Evolutionary conservation across 768 basidiomycete genomes (phyloP).

Genomic region (Rhizopogon salebrosus): DNA sequence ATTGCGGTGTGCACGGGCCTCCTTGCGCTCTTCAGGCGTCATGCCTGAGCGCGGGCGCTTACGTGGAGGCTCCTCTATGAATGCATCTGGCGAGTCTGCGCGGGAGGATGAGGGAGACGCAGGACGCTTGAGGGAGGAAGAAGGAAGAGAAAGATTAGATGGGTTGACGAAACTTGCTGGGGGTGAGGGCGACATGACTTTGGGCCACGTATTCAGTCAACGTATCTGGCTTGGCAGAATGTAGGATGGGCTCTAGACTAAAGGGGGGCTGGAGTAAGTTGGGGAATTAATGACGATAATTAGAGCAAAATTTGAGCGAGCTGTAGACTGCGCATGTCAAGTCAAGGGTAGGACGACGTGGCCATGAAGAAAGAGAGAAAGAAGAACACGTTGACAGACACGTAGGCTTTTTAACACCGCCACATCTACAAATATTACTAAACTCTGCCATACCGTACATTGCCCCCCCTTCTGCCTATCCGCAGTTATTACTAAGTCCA

Average conservation of each 20-base stretch:
- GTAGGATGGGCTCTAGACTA: not conserved
- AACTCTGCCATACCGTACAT: conserved; percentile 5
- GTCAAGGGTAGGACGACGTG: conserved; percentile 14
- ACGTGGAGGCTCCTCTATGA: conserved; percentile 48
- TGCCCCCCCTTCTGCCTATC: too few relatives aligned
- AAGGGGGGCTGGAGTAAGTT: not conserved
- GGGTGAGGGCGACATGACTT: conserved; percentile 19
- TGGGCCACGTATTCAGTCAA: conserved; percentile 1
- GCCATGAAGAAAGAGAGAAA: conserved; percentile 10
- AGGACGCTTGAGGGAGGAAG: conserved; percentile 24
- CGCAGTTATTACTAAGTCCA: not conserved
- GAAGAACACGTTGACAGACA: conserved; percentile 24
- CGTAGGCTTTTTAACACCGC: conserved; percentile 19
- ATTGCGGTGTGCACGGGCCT: conserved; percentile 87
- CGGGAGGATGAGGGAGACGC: conserved; percentile 21
- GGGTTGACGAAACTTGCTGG: conserved; percentile 31
- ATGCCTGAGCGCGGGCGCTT: conserved; percentile 67
- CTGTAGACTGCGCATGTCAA: conserved; percentile 7
- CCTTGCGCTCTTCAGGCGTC: conserved; percentile 74
- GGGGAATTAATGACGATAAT: conserved; percentile 18
- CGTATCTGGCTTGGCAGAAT: not conserved
- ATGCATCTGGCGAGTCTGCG: conserved; percentile 8
- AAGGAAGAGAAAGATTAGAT: conserved; percentile 34
- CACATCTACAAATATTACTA: conserved; percentile 20
- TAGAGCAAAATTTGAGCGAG: conserved; percentile 2